Evolutionary conservation across 345 rosid species (phyloP).

Genomic region (Camelina neglecta): DNA sequence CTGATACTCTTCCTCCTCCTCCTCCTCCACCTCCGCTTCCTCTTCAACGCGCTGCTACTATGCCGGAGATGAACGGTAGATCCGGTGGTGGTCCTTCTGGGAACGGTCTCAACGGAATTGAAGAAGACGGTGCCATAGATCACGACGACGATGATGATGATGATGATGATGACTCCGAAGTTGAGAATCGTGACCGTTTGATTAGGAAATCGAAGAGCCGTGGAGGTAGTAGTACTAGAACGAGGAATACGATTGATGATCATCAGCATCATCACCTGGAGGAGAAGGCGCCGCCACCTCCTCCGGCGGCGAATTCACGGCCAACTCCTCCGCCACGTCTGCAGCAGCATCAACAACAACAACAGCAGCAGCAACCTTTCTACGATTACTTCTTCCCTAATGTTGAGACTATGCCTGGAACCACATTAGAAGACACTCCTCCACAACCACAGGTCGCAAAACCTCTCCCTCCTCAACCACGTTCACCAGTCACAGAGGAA

Average conservation of each 20-base stretch:
- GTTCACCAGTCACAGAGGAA: slow-evolving; percentile 33
- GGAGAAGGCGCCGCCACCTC: slow-evolving; percentile 35
- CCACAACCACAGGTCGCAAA: slow-evolving; percentile 46
- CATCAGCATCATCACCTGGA: not conserved
- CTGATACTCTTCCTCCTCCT: slow-evolving; percentile 51
- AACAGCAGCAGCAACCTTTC: slow-evolving; percentile 42
- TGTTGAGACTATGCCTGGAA: slow-evolving; percentile 59
- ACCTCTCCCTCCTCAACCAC: slow-evolving; percentile 47
- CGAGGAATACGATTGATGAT: slow-evolving; percentile 1
- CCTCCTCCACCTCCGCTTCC: slow-evolving; percentile 53
- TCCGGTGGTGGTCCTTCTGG: slow-evolving; percentile 48
- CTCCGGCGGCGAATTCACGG: slow-evolving; percentile 25
- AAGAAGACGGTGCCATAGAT: slow-evolving; percentile 61
- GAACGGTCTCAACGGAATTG: slow-evolving; percentile 51
- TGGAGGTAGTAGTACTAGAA: slow-evolving; percentile 41
- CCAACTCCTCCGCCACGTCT: slow-evolving; percentile 40
- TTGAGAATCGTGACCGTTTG: slow-evolving; percentile 48
- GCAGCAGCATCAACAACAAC: slow-evolving; percentile 39
- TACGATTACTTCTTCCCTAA: slow-evolving; percentile 56
- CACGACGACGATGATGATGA: slow-evolving; percentile 36
- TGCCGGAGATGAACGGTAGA: slow-evolving; percentile 81
- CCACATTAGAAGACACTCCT: slow-evolving; percentile 65
- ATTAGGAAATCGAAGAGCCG: slow-evolving; percentile 61
- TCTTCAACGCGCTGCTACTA: slow-evolving; percentile 71
- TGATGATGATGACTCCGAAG: slow-evolving; percentile 48